Conservation (phyloP, 805 yeast species). For the Wickerhamiella azyma region DNA sequence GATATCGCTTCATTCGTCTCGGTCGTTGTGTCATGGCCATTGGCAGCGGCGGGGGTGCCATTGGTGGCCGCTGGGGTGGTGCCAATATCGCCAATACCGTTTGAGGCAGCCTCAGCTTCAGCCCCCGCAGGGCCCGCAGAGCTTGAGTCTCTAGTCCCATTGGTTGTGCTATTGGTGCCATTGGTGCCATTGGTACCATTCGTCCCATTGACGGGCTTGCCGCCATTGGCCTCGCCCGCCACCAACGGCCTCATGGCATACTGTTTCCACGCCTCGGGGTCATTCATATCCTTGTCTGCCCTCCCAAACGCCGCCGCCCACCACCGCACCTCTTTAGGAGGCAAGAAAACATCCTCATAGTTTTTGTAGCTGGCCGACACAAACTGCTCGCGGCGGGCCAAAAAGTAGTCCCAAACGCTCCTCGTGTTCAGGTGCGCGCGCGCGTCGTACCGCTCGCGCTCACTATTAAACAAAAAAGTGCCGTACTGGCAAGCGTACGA, state of each 20-base stretch:
- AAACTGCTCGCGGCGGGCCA: slow-evolving; percentile 60
- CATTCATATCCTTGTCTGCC: slow-evolving; percentile 52
- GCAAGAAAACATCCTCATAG: slow-evolving; percentile 16
- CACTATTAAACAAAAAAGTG: slow-evolving; percentile 66
- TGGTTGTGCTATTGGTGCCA: too few species aligned
- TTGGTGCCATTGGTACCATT: too few species aligned
- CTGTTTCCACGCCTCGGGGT: slow-evolving; percentile 20
- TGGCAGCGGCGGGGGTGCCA: too few species aligned
- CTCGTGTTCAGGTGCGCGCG: slow-evolving; percentile 39
- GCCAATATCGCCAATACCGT: too few species aligned
- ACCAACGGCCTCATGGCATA: slow-evolving; percentile 5
- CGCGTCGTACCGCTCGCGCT: slow-evolving; percentile 41
- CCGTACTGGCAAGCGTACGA: slow-evolving; percentile 92
- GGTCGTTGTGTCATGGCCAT: too few species aligned
- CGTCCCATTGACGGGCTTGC: too few species aligned
- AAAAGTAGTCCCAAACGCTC: slow-evolving; percentile 89
- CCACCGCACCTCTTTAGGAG: slow-evolving; percentile 52
- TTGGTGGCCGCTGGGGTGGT: too few species aligned
- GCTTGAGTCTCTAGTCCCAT: not conserved
- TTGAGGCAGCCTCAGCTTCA: too few species aligned
- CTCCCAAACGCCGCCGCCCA: slow-evolving; percentile 82
- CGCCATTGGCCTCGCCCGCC: too few species aligned
- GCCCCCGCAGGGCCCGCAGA: too few species aligned
- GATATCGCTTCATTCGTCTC: too few species aligned
- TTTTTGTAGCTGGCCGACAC: slow-evolving; percentile 35